phyloP scores from a whole-genome alignment of 306 rosid species.

The Senna siamea region DNA sequence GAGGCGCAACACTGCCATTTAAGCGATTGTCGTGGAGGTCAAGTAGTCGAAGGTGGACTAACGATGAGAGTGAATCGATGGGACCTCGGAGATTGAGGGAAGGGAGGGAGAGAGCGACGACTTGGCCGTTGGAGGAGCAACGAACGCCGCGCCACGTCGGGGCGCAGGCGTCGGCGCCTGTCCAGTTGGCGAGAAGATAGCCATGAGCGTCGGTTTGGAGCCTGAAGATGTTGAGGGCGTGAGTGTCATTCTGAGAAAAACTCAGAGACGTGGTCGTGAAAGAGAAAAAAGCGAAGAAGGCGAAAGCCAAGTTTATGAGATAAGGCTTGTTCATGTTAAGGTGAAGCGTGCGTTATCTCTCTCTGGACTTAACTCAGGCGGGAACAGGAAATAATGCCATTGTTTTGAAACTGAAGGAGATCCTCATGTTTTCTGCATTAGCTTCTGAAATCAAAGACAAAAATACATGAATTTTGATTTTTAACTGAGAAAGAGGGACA shows the following conservation, averaged over 20 bases:
- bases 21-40: constrained; percentile 88
- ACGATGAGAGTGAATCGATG: constrained; percentile 57
- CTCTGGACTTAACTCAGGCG: constrained; percentile 42
- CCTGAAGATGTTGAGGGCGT: constrained; percentile 68
- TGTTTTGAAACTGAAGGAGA: constrained; percentile 31
- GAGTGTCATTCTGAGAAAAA: constrained; percentile 60
- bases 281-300: constrained; percentile 27
- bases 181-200: constrained; percentile 75
- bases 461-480: constrained; percentile 2
- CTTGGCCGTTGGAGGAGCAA: constrained; percentile 69
- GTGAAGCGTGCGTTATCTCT: background rate
- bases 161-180: constrained; percentile 65
- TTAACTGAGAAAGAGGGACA: constrained; percentile 5
- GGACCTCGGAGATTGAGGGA: constrained; percentile 88
- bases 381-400: constrained; percentile 36
- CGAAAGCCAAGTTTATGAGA: constrained; percentile 18
- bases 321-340: constrained; percentile 44
- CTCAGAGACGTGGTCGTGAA: constrained; percentile 29
- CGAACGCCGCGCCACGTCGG: constrained; percentile 74
- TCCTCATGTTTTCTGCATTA: background rate
- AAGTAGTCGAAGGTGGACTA: constrained; percentile 72
- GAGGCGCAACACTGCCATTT: constrained; percentile 69
- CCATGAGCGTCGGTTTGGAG: constrained; percentile 79
- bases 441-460: background rate
- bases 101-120: constrained; percentile 65